phyloP scores from a whole-genome alignment of 2,329 filamentous ascomycete genomes.

The Pyrenochaeta sp. region DNA sequence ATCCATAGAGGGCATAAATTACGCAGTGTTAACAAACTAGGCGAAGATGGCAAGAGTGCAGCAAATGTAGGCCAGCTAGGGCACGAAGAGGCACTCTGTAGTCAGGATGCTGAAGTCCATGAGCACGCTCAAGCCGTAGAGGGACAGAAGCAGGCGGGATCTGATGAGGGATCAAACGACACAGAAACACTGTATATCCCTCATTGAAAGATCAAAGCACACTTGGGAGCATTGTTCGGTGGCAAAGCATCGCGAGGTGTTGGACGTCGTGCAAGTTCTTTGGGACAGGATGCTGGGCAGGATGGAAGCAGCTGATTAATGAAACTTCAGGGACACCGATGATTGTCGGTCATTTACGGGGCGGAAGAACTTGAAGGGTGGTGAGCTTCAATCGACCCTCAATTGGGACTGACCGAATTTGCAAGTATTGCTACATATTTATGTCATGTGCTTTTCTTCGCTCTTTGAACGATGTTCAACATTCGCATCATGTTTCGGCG shows the following conservation, averaged over 20 bases:
- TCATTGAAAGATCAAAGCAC: neutral
- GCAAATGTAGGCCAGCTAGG: neutral
- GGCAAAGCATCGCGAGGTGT: neutral
- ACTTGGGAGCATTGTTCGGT: neutral
- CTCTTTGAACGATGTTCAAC: too few species aligned
- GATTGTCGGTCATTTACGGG: too few species aligned
- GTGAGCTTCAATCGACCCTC: too few species aligned
- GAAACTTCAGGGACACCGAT: too few species aligned
- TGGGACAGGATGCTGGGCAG: too few species aligned
- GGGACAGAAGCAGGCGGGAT: neutral
- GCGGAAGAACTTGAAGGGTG: too few species aligned
- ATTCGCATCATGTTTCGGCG: too few species aligned
- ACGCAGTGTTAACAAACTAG: conserved; percentile 3
- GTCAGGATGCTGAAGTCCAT: conserved; percentile 14
- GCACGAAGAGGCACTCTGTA: conserved; percentile 18
- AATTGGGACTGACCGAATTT: too few species aligned
- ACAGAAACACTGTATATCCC: neutral
- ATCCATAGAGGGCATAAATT: conserved; percentile 5
- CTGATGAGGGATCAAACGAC: neutral
- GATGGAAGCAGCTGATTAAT: too few species aligned
- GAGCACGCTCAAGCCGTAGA: conserved; percentile 18
- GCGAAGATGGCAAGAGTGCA: conserved; percentile 1
- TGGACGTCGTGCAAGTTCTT: too few species aligned
- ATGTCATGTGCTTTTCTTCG: too few species aligned
- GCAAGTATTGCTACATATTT: too few species aligned